Evolutionary conservation across 108 stramenopile genomes (phyloP), one percentile per base, ranked within the genome.

Genomic region (Nitzschia sp.): DNA sequence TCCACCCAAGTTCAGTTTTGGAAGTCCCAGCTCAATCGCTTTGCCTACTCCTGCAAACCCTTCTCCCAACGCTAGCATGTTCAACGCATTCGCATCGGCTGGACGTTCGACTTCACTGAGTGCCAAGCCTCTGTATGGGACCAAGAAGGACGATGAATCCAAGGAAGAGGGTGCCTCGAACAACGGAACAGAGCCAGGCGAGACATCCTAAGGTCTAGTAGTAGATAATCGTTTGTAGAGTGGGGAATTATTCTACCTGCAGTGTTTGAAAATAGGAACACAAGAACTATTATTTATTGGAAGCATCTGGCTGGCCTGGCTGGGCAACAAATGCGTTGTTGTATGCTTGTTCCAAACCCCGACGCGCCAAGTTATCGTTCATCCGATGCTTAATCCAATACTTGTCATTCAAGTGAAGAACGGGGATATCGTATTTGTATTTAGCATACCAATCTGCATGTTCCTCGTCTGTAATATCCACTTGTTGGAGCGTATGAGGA

Each of bases 361-460:
- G 56, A 14, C 62, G 56, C 17, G 92, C 89, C 53, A 87, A 84
- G 34, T 85, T 84, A 15, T 17, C 29, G 0, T 78, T 69, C 12
- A 88, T 66, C 26, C 86, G 70, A 79, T 93, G 92, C 51, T 93
- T 93, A 26, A 77, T 79, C 92, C 92, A 93, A 75, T 85, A 93
- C 14, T 77, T 75, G 41, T 65, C 80, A 44, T 84, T 63, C 12
- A 93, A 67, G 55, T 93, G 92, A 12, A 93, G 68, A 1, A 93
- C 86, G 10, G 92, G 92, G 66, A 93, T 93, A 58, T 93, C 92
- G 60, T 90, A 93, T 63, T 93, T 93, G 75, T 90, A 93, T 40
- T 79, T 85, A 11, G 71, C 75, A 57, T 67, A 93, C 74, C 80
- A 87, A 9, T 80, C 71, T 44, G 39, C 19, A 41, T 90, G 78